Percentiles rank a stretch among this genome's conserved stretches.
These are phyloP conservation scores for Ciborinia camelliae DNA, from an alignment of 2,329 filamentous ascomycete species.

Conservation along the genomic window DNA sequence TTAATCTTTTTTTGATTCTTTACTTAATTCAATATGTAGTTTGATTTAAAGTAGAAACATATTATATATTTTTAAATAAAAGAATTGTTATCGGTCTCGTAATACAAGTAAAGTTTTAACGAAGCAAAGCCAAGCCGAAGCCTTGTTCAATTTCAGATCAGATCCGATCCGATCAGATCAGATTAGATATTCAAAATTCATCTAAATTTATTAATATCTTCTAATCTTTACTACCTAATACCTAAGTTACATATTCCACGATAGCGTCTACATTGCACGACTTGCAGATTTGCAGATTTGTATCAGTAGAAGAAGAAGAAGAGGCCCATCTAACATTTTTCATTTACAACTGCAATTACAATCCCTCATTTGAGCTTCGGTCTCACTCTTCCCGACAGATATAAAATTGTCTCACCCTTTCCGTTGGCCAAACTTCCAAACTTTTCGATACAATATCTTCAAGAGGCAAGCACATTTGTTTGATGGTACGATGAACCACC, in stretches of 20 bases:
- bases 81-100: background rate
- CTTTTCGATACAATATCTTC: conserved; percentile 3
- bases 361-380: background rate
- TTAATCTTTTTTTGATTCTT: too few relatives aligned
- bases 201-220: background rate
- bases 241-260: too few relatives aligned
- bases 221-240: background rate
- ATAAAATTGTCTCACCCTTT: conserved; percentile 9
- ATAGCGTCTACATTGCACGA: too few relatives aligned
- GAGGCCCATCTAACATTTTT: too few relatives aligned
- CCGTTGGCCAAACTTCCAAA: conserved; percentile 16
- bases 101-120: background rate
- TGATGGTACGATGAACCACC: conserved; percentile 13
- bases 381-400: conserved; percentile 13
- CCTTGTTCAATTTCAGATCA: too few relatives aligned
- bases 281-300: too few relatives aligned
- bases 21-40: too few relatives aligned
- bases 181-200: background rate
- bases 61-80: too few relatives aligned
- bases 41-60: too few relatives aligned
- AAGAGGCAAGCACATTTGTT: background rate
- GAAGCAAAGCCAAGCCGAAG: conserved; percentile 1
- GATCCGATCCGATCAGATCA: too few relatives aligned
- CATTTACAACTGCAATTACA: background rate
- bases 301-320: too few relatives aligned